Base-by-base conservation (phyloP, 2,329 filamentous ascomycete species). In the Botrytis tulipae region DNA sequence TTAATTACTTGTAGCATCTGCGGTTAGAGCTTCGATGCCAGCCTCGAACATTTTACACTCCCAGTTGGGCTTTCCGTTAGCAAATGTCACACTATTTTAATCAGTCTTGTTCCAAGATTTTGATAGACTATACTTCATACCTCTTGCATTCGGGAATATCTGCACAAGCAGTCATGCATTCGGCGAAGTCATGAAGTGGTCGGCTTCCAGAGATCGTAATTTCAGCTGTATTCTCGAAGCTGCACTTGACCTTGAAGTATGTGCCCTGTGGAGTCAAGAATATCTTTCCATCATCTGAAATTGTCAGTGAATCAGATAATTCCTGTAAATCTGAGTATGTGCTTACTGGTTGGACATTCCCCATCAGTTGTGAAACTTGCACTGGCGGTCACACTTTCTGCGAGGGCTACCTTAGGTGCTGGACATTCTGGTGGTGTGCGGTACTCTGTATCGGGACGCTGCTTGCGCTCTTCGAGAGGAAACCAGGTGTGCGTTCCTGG, bases 111-210 rank as follows among this genome's bases (percentile, higher is more conserved):
- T 3, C 54, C 0, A 29, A 32, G 1, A 9, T 10, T 42, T 12
- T 29, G 16, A 5, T 25, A 1, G 18, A 14, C 20, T 16, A 9
- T 51, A 0, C 3, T 29, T 69, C 66, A 57, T 57, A 69, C 66
- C 66, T 69, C 18, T 69, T 57, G 37, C 66, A 69, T 18, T 57
- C 66, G 16, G 66, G 66, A 6, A 57, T 69, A 42, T 69, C 66
- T 32, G 66, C 66, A 44, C 66, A 69, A 32, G 66, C 66, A 57
- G 66, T 69, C 48, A 69, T 69, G n/a, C 66, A 69, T 42, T 69
- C 66, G 3, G 66, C 66, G 1, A 69, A 69, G 40, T 69, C 66
- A 69, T 69, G 66, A 57, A 69, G 66, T 44, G 66, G 66, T 29
- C 66, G 54, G 48, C 66, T 69, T n/a, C 51, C 66, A 12, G 66